These are phyloP conservation scores for Pseudozyma thailandica DNA, from an alignment of 1,284 basidiomycete species.

Conservation along the genomic window DNA sequence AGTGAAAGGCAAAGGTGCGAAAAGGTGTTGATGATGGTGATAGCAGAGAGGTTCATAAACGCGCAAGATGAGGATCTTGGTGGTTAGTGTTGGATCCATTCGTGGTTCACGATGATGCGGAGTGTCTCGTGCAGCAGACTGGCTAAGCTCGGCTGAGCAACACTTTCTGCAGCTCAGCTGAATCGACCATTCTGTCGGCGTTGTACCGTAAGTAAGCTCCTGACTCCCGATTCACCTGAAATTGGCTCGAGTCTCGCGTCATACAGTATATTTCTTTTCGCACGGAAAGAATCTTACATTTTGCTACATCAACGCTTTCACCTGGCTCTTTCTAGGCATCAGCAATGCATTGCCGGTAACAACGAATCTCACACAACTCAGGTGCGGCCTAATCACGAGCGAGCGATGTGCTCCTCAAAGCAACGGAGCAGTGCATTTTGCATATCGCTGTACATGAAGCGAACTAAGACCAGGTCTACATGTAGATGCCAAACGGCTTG, in stretches of 20 bases:
- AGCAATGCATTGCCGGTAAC: too few relatives aligned
- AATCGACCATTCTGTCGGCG: slow-evolving; percentile 1
- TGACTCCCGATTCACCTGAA: slow-evolving; percentile 1
- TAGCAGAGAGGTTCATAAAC: background rate
- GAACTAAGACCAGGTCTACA: too few relatives aligned
- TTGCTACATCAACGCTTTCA: too few relatives aligned
- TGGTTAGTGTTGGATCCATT: slow-evolving; percentile 22
- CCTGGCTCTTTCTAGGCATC: too few relatives aligned
- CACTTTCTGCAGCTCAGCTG: slow-evolving; percentile 1
- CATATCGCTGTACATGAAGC: too few relatives aligned
- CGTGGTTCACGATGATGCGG: too few relatives aligned
- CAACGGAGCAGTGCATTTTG: too few relatives aligned
- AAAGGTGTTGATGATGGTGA: background rate
- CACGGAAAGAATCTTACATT: slow-evolving; percentile 22
- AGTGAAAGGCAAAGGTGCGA: background rate
- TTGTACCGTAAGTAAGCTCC: slow-evolving; percentile 11
- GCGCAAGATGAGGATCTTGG: background rate
- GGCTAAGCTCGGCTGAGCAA: slow-evolving; percentile 30
- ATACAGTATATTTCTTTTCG: slow-evolving; percentile 1
- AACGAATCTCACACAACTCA: too few relatives aligned
- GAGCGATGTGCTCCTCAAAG: too few relatives aligned
- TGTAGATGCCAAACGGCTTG: slow-evolving; percentile 53
- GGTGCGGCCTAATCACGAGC: too few relatives aligned
- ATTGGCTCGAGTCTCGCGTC: background rate
- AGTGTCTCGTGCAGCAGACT: background rate